phyloP scores from a whole-genome alignment of 2,329 filamentous ascomycete species.

The Aspergillus sp. region DNA sequence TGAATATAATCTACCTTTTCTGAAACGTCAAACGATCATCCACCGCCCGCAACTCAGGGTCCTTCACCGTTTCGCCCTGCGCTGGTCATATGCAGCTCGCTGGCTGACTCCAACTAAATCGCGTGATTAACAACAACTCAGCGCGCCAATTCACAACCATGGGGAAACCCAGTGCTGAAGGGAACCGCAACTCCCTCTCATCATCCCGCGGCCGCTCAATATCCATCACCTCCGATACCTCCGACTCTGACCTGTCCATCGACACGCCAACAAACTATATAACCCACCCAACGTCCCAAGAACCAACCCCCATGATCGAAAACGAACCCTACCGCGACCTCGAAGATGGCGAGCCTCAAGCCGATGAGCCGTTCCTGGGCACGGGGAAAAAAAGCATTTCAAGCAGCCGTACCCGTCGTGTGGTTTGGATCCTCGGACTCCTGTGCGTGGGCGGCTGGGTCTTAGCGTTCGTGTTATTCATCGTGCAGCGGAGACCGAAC shows the following conservation, averaged over 20 bases:
- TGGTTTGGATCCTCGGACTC: slow-evolving; percentile 36
- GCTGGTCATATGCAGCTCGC: too few relatives aligned
- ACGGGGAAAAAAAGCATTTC: slow-evolving; percentile 17
- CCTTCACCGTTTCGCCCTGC: too few relatives aligned
- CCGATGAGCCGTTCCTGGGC: slow-evolving; percentile 20
- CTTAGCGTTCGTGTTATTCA: slow-evolving; percentile 39
- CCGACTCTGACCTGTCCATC: slow-evolving; percentile 30
- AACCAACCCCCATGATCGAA: slow-evolving; percentile 4
- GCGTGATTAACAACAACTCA: too few relatives aligned
- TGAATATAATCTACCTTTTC: too few relatives aligned
- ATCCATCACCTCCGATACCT: slow-evolving; percentile 24
- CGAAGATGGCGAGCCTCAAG: slow-evolving; percentile 25
- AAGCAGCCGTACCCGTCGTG: slow-evolving; percentile 25
- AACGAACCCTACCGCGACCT: slow-evolving; percentile 27
- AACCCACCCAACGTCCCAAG: slow-evolving; percentile 7
- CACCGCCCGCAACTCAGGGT: too few relatives aligned
- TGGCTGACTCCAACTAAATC: too few relatives aligned
- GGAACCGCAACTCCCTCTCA: slow-evolving; percentile 20
- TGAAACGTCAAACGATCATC: too few relatives aligned
- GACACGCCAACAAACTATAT: slow-evolving; percentile 23
- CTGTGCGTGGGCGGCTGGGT: slow-evolving; percentile 41
- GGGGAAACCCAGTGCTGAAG: slow-evolving; percentile 19
- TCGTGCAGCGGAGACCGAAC: slow-evolving; percentile 29
- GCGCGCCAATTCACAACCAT: slow-evolving; percentile 11
- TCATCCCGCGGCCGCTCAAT: slow-evolving; percentile 19